Evolutionary conservation across 306 rosid species (phyloP), one percentile per base, ranked within the genome.

Genomic region (Prunus campanulata): DNA sequence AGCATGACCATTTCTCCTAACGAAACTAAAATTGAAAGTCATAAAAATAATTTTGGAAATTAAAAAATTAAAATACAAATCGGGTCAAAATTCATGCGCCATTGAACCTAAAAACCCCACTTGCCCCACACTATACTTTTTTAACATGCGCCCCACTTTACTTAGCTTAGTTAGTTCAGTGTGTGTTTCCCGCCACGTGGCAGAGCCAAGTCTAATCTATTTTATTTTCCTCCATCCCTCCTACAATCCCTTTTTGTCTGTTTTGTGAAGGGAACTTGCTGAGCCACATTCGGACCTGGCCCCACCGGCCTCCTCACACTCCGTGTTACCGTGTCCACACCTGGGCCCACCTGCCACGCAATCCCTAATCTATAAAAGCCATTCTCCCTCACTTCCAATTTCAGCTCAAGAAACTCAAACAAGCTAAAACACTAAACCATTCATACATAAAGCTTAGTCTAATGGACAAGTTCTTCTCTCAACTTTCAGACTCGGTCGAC

Each of bases 61-160:
- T 32, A 32, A 32, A 0, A 0, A 32, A 32, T 0, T 0, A 5
- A 32, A 32, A 32, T 32, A 5, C 7, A 0, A 32, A 5, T 5
- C 1, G 0, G 1, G 7, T 32, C 0, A 1, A 0, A 32, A 32
- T 4, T 4, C 24, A 24, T 0, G 0, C 0, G 0, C 0, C 5
- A 32, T 32, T 32, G 1, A 32, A 32, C 35, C 35, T 32, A 4
- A 32, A 32, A 32, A 30, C 1, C 35, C 35, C 35, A 30, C 35
- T 30, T 30, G 35, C 35, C 35, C 5, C 32, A 5, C 30, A 27
- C 30, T 3, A 1, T 25, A 25, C 27, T 25, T 25, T 25, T 25
- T 25, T 1, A 25, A 25, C 27, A 0, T 25, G 27, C 27, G 27
- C 4, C 30, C 32, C 6, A 32, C 6, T 32, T 32, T 32, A 32